Base-by-base conservation (phyloP, 805 yeast species). In the Metschnikowia picachoensis region DNA sequence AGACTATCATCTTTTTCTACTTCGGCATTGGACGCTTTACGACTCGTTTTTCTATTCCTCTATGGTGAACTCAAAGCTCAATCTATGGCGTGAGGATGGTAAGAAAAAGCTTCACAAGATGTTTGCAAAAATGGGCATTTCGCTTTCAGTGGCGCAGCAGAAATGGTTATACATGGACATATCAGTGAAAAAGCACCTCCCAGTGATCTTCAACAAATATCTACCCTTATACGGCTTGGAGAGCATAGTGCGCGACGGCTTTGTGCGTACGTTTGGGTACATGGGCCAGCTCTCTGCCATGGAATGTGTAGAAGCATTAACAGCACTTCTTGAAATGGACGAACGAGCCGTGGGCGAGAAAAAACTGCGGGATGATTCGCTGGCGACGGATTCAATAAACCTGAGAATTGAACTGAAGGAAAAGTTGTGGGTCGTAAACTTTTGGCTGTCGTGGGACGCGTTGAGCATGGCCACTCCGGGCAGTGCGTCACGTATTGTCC, bases 91-190 rank as follows among this genome's bases (percentile, higher is more conserved):
- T 30, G 96, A 88, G 59, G 91, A 86, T 47, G 99, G 99, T 6
- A 78, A 84, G 53, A 89, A 87, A 60, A 78, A 82, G 53, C 70
- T 94, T 41, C 95, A 91, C 61, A 89, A 90, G 57, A 76, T 94
- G 79, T 88, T 94, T 68, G 99, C 99, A 1, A 80, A 86, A 56
- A 94, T 95, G 97, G 99, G 99, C 8, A 85, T 94, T 6, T 84
- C 97, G 0, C 71, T 94, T 39, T 84, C 81, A 6, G 83, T 85
- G n/a, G 94, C 98, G 0, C 85, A 83, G 58, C 96, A 94, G 63
- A 82, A 82, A 46, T 94, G 98, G 98, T 74, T 85, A 25, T 95
- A 92, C 62, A 80, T 92, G 83, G 94, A 89, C 60, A 79, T 87
- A 33, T 75, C 77, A 9, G 72, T 92, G 42, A 95, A 94, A 62